Evolutionary conservation across 257 asterid species (phyloP).

Genomic region (Gardenia jasminoides): DNA sequence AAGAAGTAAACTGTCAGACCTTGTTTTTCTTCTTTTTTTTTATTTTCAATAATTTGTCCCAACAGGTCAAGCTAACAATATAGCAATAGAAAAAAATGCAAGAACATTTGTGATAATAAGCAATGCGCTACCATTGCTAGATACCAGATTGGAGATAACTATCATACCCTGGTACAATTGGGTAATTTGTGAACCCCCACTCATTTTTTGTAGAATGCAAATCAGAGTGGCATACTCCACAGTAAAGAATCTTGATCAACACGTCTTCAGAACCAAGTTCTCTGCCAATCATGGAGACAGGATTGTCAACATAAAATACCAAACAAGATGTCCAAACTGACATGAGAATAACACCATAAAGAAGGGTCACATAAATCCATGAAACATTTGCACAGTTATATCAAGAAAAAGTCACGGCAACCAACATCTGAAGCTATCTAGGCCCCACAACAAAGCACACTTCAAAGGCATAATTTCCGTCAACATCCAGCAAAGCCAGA

Average conservation of each 20-base stretch:
- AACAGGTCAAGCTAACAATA: not conserved
- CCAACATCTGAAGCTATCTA: no score
- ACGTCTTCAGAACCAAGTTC: slow-evolving; percentile 30
- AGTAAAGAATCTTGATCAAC: slow-evolving; percentile 27
- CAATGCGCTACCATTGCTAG: not conserved
- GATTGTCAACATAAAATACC: not conserved
- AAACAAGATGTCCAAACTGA: no score
- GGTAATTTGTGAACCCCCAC: slow-evolving; percentile 36
- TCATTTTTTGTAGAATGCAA: slow-evolving; percentile 27
- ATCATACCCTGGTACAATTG: slow-evolving; percentile 33
- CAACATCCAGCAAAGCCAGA: no score
- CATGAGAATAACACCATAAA: no score
- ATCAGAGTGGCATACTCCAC: slow-evolving; percentile 43
- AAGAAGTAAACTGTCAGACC: not conserved
- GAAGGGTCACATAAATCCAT: no score
- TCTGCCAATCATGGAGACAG: slow-evolving; percentile 17
- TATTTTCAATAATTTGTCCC: no score
- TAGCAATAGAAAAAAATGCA: not conserved
- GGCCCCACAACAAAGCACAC: no score
- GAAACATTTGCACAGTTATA: no score
- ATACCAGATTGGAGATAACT: not conserved
- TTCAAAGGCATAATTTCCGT: no score
- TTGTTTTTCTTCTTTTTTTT: no score
- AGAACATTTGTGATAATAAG: not conserved
- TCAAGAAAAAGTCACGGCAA: no score